Conservation (phyloP, 257 asterid genomes). For the Solanum pimpinellifolium region DNA sequence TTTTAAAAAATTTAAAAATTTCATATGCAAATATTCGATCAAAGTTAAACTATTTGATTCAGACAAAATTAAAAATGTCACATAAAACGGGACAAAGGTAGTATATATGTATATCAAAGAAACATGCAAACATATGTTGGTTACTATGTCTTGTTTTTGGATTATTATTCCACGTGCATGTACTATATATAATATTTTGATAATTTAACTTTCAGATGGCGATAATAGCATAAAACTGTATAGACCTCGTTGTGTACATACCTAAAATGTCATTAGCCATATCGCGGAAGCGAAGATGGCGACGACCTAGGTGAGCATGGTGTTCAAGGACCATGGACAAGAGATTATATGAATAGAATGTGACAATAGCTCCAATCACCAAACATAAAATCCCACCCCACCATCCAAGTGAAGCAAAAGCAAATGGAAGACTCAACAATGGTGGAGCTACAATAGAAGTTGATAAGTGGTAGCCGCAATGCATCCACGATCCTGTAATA, state of each 20-base stretch:
- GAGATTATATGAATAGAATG: constrained; percentile 67
- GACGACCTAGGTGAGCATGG: constrained; percentile 49
- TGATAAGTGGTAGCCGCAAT: constrained; percentile 77
- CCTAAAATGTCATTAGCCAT: constrained; percentile 70
- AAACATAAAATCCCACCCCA: constrained; percentile 39
- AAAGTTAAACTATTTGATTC: too few relatives aligned
- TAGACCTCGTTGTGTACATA: not conserved
- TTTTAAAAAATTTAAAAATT: too few relatives aligned
- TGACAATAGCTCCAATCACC: constrained; percentile 45
- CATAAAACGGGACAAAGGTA: accelerated
- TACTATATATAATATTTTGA: not conserved
- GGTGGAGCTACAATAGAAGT: constrained; percentile 87
- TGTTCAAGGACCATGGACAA: constrained; percentile 71
- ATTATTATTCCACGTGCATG: not conserved
- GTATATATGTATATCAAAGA: not conserved
- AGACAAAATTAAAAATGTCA: accelerated
- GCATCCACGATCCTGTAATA: constrained; percentile 66
- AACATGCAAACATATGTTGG: too few relatives aligned
- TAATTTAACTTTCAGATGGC: not conserved
- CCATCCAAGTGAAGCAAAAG: constrained; percentile 81
- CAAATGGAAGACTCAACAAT: constrained; percentile 74
- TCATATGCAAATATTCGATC: too few relatives aligned
- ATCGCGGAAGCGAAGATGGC: constrained; percentile 70
- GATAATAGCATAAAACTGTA: not conserved
- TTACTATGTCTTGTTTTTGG: not conserved